Evolutionary conservation across 352 stramenopile species (phyloP).

Genomic region (Globisporangium splendens): DNA sequence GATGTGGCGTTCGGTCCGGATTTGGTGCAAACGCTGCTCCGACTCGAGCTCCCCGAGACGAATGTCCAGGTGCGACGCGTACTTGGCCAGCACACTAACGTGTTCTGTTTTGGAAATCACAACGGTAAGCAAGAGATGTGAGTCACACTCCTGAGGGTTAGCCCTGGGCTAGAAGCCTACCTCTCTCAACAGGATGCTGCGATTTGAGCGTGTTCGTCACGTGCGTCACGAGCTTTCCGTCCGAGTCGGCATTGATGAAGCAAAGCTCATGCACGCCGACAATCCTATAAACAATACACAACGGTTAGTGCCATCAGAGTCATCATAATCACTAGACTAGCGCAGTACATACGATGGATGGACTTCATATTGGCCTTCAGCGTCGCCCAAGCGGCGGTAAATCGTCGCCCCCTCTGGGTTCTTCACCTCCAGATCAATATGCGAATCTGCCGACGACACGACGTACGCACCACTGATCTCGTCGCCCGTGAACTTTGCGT

Average conservation of each 20-base stretch:
- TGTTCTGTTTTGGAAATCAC: conserved; percentile 38
- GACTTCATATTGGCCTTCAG: conserved; percentile 69
- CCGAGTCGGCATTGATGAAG: conserved; percentile 69
- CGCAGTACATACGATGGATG: conserved; percentile 38
- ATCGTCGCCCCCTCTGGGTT: conserved; percentile 55
- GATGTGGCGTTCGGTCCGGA: conserved; percentile 72
- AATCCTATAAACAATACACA: conserved; percentile 23
- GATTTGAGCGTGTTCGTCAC: conserved; percentile 79
- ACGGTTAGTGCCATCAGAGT: background rate
- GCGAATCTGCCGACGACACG: conserved; percentile 65
- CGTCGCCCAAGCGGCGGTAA: conserved; percentile 53
- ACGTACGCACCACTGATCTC: conserved; percentile 65
- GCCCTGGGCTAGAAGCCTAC: conserved; percentile 14
- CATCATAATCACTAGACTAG: background rate
- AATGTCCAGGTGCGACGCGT: conserved; percentile 75
- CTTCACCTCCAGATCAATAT: conserved; percentile 75
- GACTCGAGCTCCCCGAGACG: conserved; percentile 77
- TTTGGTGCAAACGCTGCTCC: conserved; percentile 70
- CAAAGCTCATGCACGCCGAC: conserved; percentile 63
- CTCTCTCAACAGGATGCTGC: conserved; percentile 75
- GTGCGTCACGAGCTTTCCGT: conserved; percentile 76
- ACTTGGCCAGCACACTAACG: conserved; percentile 78
- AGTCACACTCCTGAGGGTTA: background rate
- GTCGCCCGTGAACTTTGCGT: conserved; percentile 66
- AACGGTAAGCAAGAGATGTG: background rate